Evolutionary conservation across 192 early-diverging fungal species (phyloP), one percentile per base, ranked within the genome.

Genomic region (Haplosporangium gracile): DNA sequence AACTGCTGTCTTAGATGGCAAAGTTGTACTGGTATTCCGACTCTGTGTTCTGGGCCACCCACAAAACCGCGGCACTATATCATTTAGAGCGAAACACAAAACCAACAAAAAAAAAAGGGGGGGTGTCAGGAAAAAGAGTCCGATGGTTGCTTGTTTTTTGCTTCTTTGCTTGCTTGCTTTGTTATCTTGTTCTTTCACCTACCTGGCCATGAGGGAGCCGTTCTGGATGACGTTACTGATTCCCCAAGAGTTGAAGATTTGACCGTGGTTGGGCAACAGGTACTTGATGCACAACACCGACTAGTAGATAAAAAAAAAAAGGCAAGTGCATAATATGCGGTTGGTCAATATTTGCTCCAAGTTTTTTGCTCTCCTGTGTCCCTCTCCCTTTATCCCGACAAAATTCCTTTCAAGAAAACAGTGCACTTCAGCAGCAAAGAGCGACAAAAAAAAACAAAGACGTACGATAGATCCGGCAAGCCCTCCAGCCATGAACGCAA

Each of bases 401-500:
- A 4, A 51, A 22, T 18, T 20, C 20, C 20, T 20, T 22, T 3
- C 16, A 43, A 47, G 22, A 75, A 34, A 39, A 79, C 13, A 36
- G 36, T 36, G 36, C 36, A 2, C 36, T 36, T 36, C 2, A 36
- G 36, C 1, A 36, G 36, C 36, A 36, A 36, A 36, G 36, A 36
- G 36, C 2, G 36, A 36, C 36, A 36, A 13, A 45, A 55, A 40
- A 32, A 55, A 36, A 60, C 18, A 6, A 5, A 29, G 32, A 26
- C 57, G 6, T 89, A 92, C 92, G 68, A 88, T 60, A 39, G 92
- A 91, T 73, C 92, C 91, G 24, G 91, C 92, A 70, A 93, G 83
- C n/a, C 92, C 92, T 75, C 90, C 90, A 20, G 90, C 92, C 82
- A 93, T 90, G 49, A 91, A 83, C 6, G 92, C 90, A 80, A 93